phyloP scores from a whole-genome alignment of 768 basidiomycete genomes.

The Panellus pusillus region DNA sequence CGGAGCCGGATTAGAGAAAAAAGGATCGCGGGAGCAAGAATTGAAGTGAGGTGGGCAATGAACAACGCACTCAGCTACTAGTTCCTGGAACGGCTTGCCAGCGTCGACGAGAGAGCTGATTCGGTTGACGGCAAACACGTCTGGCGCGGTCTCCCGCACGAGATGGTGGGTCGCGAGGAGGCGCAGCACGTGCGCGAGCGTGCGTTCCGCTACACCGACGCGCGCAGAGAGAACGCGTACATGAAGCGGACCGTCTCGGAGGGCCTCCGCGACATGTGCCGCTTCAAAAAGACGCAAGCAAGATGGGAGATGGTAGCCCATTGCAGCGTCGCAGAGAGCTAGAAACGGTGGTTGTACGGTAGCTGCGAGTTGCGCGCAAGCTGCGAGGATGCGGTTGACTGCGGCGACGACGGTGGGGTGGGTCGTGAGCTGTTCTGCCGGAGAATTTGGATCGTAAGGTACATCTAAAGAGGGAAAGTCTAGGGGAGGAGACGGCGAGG shows the following conservation, averaged over 20 bases:
- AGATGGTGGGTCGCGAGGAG: slow-evolving; percentile 80
- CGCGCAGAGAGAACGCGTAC: slow-evolving; percentile 45
- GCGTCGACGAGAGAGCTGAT: slow-evolving; percentile 69
- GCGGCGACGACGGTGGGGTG: slow-evolving; percentile 62
- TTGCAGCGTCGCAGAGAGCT: slow-evolving; percentile 69
- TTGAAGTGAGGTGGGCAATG: neutral
- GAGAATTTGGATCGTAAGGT: slow-evolving; percentile 45
- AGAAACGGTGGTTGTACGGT: slow-evolving; percentile 70
- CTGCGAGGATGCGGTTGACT: slow-evolving; percentile 64
- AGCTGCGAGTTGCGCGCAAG: slow-evolving; percentile 64
- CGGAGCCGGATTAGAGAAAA: neutral
- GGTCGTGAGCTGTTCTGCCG: slow-evolving; percentile 54
- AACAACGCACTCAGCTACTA: slow-evolving; percentile 30
- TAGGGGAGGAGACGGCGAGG: slow-evolving; percentile 25
- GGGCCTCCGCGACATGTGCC: slow-evolving; percentile 67
- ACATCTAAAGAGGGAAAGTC: slow-evolving; percentile 62
- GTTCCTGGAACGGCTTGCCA: slow-evolving; percentile 53
- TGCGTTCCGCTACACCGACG: slow-evolving; percentile 45
- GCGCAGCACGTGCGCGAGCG: slow-evolving; percentile 71
- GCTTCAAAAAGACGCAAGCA: slow-evolving; percentile 75
- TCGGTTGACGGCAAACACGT: slow-evolving; percentile 73
- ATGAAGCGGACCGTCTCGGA: slow-evolving; percentile 64
- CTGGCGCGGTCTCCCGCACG: slow-evolving; percentile 63
- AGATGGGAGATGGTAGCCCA: slow-evolving; percentile 77
- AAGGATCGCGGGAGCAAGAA: neutral